Base-by-base conservation (phyloP, 2,329 filamentous ascomycete species). In the Penicillium corylophilum region DNA sequence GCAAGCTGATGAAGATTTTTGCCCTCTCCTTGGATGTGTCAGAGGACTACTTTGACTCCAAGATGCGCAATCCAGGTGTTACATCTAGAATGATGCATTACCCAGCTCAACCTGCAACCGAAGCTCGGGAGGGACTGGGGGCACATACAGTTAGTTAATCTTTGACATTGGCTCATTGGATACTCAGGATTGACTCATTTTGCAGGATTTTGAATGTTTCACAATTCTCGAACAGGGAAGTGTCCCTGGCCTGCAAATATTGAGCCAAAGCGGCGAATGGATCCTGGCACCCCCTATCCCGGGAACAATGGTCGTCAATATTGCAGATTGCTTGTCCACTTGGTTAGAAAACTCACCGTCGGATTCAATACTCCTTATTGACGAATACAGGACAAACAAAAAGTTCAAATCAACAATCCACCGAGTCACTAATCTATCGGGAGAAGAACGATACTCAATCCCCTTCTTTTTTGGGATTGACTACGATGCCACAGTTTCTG, bases 381-480 rank as follows among this genome's bases (percentile, higher is more conserved):
- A 61, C 26, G n/a, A 9, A 7, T 10, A 6, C 31, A 66, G 73
- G 73, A 69, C 66, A 3, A 74, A 74, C 46, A 64, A 71, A 35
- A 65, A 50, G 24, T 76, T 74, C 51, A 70, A 68, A 42, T 73
- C 69, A 2, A 74, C 72, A 13, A 51, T 71, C 9, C 73, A 75
- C 48, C 65, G 73, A 0, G 73, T 72, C 1, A 72, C 72, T 39
- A 75, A 75, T 53, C 47, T 67, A 7, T 70, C 69, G 1, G 71
- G 68, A 0, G 42, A 66, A 38, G 71, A 76, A 54, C 59, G 73
- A 0, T 74, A 73, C 49, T 70, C 66, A 4, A 70, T 75, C 22
- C 71, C 72, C 0, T 72, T 76, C 38, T 76, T 76, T 59, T 75
- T 73, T 51, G 66, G 65, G 0, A 69, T 74, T 0, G 72, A 76